phyloP scores from a whole-genome alignment of 2,329 filamentous ascomycete genomes.

The Decorospora gaudefroyi region DNA sequence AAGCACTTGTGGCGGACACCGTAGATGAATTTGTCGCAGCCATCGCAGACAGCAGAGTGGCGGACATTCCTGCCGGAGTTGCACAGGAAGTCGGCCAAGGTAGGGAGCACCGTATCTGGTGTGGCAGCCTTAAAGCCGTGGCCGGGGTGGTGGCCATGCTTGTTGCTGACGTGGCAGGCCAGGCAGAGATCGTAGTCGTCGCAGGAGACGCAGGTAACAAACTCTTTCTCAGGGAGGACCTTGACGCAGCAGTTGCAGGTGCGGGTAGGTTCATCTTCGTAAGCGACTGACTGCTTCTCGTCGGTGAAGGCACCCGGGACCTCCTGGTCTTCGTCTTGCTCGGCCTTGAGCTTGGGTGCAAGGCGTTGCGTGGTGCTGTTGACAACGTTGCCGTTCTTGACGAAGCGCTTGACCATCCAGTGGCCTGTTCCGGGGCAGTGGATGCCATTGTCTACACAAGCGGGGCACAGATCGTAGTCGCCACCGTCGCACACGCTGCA shows the following conservation, averaged over 20 bases:
- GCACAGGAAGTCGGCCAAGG: constrained; percentile 71
- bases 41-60: constrained; percentile 92
- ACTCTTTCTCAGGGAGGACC: constrained; percentile 74
- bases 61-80: constrained; percentile 76
- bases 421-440: constrained; percentile 79
- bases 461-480: constrained; percentile 89
- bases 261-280: constrained; percentile 56
- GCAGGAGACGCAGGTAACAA: constrained; percentile 83
- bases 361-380: constrained; percentile 86
- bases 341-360: constrained; percentile 62
- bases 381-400: constrained; percentile 76
- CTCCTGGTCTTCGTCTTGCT: constrained; percentile 46
- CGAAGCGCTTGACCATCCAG: constrained; percentile 91
- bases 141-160: constrained; percentile 88
- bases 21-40: constrained; percentile 83
- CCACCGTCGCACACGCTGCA: constrained; percentile 91
- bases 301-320: constrained; percentile 54
- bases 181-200: constrained; percentile 93
- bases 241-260: constrained; percentile 74
- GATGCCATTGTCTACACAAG: constrained; percentile 74
- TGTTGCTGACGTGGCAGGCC: constrained; percentile 72
- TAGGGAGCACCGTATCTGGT: constrained; percentile 58
- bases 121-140: constrained; percentile 77
- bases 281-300: constrained; percentile 49
- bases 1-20: constrained; percentile 96